These are phyloP conservation scores for Boletus sp. DNA, from an alignment of 768 basidiomycete genomes.

Conservation along the genomic window DNA sequence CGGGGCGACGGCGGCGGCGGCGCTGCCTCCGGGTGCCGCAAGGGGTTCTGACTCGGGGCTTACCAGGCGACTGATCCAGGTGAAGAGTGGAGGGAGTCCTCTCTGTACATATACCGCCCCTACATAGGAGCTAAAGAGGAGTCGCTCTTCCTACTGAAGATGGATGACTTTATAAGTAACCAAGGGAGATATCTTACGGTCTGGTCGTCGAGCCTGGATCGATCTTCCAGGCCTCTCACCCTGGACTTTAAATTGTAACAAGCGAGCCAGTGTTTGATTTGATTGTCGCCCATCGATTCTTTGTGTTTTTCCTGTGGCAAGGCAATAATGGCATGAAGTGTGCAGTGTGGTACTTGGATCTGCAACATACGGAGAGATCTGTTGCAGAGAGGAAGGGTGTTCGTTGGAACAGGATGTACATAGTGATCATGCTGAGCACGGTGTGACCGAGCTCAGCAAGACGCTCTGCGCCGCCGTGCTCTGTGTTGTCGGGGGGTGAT, in stretches of 20 bases:
- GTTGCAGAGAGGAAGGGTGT: slow-evolving; percentile 40
- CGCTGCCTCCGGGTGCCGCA: slow-evolving; percentile 16
- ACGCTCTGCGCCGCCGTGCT: slow-evolving; percentile 58
- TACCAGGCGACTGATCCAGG: slow-evolving; percentile 58
- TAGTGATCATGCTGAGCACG: slow-evolving; percentile 51
- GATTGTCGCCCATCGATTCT: slow-evolving; percentile 36
- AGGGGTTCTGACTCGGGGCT: slow-evolving; percentile 40
- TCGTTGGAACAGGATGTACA: slow-evolving; percentile 46
- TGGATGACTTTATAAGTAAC: slow-evolving; percentile 1
- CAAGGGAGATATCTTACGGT: slow-evolving; percentile 23
- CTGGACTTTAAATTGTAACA: slow-evolving; percentile 51
- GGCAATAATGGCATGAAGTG: background rate
- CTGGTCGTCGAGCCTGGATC: slow-evolving; percentile 35
- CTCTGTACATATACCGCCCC: slow-evolving; percentile 63
- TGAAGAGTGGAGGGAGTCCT: slow-evolving; percentile 46
- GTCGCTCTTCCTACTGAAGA: slow-evolving; percentile 47
- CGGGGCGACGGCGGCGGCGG: slow-evolving; percentile 8
- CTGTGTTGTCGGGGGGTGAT: slow-evolving; percentile 36
- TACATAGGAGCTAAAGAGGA: slow-evolving; percentile 58
- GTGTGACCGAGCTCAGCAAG: slow-evolving; percentile 55
- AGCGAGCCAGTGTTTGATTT: slow-evolving; percentile 47
- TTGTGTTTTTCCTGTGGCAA: slow-evolving; percentile 20
- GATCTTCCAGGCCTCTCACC: slow-evolving; percentile 44
- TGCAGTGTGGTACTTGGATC: background rate
- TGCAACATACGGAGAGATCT: slow-evolving; percentile 43